Evolutionary conservation across 148 eudicot genomes (phyloP).

Genomic region (Camellia japonica): DNA sequence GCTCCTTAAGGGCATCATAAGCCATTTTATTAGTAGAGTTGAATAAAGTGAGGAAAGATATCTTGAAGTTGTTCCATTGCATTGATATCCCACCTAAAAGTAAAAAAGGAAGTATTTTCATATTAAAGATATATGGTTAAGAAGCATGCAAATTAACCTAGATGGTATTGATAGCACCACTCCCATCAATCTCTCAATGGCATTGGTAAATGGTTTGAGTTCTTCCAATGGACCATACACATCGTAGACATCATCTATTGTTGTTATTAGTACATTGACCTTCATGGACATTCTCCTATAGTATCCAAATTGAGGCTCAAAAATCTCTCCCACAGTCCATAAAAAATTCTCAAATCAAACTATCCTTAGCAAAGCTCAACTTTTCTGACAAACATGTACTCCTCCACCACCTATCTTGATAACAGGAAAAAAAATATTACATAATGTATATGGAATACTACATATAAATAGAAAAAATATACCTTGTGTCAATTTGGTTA

Average conservation of each 20-base stretch:
- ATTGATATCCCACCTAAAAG: conserved; percentile 24
- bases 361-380: conserved; percentile 8
- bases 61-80: conserved; percentile 26
- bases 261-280: not conserved
- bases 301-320: not conserved
- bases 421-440: not conserved
- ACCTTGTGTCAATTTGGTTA: too few relatives aligned
- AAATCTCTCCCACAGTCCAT: not conserved
- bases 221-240: not conserved
- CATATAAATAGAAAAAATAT: too few relatives aligned
- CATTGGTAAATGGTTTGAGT: not conserved
- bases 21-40: conserved; percentile 22
- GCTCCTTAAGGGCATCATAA: conserved; percentile 12
- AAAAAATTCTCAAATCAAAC: not conserved
- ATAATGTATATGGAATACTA: too few relatives aligned
- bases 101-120: too few relatives aligned
- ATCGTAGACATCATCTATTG: not conserved
- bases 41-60: conserved; percentile 18
- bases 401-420: not conserved
- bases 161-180: not conserved
- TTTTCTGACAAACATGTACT: not conserved
- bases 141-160: not conserved
- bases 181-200: not conserved
- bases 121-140: not conserved
- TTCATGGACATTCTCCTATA: not conserved